Evolutionary conservation across 1,284 basidiomycete species (phyloP), one percentile per base, ranked within the genome.

Genomic region (Fistulina hepatica): DNA sequence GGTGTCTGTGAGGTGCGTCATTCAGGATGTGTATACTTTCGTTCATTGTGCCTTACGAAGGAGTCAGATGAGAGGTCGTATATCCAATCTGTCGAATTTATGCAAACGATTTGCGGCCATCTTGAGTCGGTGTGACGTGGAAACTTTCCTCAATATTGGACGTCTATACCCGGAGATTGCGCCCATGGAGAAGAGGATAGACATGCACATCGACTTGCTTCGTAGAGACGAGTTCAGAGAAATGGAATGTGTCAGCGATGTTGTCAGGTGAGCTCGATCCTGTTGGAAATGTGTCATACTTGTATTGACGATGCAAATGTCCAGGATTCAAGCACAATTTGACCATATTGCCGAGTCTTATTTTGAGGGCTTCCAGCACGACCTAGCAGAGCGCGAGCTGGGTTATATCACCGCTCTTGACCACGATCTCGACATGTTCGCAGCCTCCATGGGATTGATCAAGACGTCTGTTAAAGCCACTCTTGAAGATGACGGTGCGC

Each of bases 161-260:
- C 73, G 84, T 21, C 70, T 95, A 20, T 89, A 79, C 48, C 71
- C 74, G 6, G 94, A 98, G 45, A 72, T 97, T 25, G 73, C 76
- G 0, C 82, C 82, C 0, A 76, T 97, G 55, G 94, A 98, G 64
- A 85, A 83, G 55, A 75, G 85, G 27, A 73, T 98, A 37, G 92
- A 98, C 52, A 79, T 83, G 58, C 94, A 94, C 56, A 76, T 97
- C 42, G 82, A 85, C 37, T 68, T 83, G 21, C 64, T 95, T 10
- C 71, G 84, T 33, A 69, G 77, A 30, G 90, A 97, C 48, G 91
- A 91, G 57, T 90, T 98, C 63, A 73, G 83, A 30, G 93, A 94
- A 59, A 73, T 80, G 58, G 91, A 95, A 48, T 97, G 92, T 58
- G 88, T 85, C 11, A 79, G 71, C 47, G 93, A 97, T 52, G 71